phyloP scores from a whole-genome alignment of 805 yeast species.

The Nematodospora valgi region DNA sequence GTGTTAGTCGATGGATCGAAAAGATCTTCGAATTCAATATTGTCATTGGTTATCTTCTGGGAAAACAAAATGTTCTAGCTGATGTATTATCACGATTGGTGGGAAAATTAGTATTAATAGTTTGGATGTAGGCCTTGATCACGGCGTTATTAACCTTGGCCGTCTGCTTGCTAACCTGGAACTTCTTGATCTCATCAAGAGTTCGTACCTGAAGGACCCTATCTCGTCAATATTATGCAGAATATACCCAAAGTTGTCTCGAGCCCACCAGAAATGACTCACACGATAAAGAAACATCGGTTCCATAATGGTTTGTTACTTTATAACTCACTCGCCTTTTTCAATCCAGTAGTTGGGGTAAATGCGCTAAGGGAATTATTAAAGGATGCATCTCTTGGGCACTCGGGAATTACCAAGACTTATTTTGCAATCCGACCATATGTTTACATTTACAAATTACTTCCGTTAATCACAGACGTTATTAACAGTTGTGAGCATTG shows the following conservation, averaged over 20 bases:
- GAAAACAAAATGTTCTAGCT: constrained; percentile 3
- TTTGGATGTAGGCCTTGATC: background rate
- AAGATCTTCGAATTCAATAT: constrained; percentile 1
- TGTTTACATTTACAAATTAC: background rate
- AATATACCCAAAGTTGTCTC: background rate
- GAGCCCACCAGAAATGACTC: background rate
- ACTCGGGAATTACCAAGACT: constrained; percentile 1
- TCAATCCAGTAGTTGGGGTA: constrained; percentile 1
- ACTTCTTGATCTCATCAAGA: background rate
- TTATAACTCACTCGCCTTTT: background rate
- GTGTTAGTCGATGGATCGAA: constrained; percentile 3
- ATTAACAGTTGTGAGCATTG: constrained; percentile 11
- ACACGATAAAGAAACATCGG: background rate
- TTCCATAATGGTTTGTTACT: background rate
- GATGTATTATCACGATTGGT: constrained; percentile 4
- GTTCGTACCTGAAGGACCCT: background rate
- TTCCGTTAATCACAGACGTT: background rate
- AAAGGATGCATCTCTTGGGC: constrained; percentile 2
- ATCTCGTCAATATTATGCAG: background rate
- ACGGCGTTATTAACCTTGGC: background rate
- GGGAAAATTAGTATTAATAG: background rate
- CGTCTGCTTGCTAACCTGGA: background rate
- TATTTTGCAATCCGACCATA: constrained; percentile 1
- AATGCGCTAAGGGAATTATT: background rate
- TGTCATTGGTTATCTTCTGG: background rate